phyloP scores from a whole-genome alignment of 148 eudicot species.

The Dianthus caryophyllus region DNA sequence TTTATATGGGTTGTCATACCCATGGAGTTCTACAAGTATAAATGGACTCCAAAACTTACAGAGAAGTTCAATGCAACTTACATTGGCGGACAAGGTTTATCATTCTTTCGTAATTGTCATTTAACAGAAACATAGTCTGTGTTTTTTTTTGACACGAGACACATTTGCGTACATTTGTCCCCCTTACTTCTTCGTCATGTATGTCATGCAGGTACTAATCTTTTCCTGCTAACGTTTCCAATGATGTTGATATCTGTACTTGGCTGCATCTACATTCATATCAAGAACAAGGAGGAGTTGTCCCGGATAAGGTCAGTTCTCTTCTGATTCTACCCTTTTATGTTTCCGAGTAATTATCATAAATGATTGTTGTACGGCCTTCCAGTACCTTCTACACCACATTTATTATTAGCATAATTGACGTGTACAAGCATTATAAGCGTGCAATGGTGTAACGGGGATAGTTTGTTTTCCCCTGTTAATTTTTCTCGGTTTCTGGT shows the following conservation, averaged over 20 bases:
- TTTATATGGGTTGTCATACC: slow-evolving; percentile 59
- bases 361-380: too few relatives aligned
- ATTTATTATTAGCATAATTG: too few relatives aligned
- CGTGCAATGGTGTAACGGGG: too few relatives aligned
- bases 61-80: slow-evolving; percentile 43
- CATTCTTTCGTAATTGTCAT: background rate
- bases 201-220: slow-evolving; percentile 43
- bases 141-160: background rate
- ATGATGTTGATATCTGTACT: slow-evolving; percentile 46
- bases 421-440: too few relatives aligned
- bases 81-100: slow-evolving; percentile 44
- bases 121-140: background rate
- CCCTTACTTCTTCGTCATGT: background rate
- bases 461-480: too few relatives aligned
- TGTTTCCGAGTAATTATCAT: too few relatives aligned
- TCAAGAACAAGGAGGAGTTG: slow-evolving; percentile 28
- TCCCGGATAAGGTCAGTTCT: slow-evolving; percentile 30
- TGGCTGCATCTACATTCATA: slow-evolving; percentile 48
- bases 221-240: slow-evolving; percentile 51
- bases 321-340: too few relatives aligned
- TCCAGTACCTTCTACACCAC: too few relatives aligned
- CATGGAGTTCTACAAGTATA: slow-evolving; percentile 38
- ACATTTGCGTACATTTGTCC: too few relatives aligned
- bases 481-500: background rate
- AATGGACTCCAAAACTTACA: slow-evolving; percentile 42